Base-by-base conservation (phyloP, 2,329 filamentous ascomycete species). In the Domatiomyces catenatus region DNA sequence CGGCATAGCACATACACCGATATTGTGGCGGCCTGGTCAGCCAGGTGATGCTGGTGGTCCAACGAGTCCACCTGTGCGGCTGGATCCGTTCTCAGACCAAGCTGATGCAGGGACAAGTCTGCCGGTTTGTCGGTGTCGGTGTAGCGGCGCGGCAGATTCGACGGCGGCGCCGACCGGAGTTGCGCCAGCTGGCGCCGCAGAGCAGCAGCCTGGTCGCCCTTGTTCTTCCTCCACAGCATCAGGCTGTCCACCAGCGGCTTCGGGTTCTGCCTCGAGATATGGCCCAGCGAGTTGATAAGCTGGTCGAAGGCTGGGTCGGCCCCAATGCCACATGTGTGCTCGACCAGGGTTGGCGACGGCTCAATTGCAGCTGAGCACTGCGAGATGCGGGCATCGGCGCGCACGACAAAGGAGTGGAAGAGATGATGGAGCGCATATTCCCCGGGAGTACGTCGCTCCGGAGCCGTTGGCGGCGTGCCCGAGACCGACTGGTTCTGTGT, bases 391-490 rank as follows among this genome's bases (percentile, higher is more conserved):
- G 92, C 86, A 66, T 98, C 92, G n/a, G 92, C 92, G 64, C 93
- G 86, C 15, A 85, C 84, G 62, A 96, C 92, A 68, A 98, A 98
- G 54, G 89, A 88, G 58, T 92, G 96, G 68, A 96, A 95, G 44
- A 98, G 73, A 60, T 96, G 90, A 67, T 96, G 90, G 54, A 98
- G 73, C 18, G 92, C 92, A 76, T 94, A 96, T 71, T 98, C 92
- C 50, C 88, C 89, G n/a, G 95, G 89, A 0, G 89, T 95, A 67
- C 90, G 94, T 12, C 3, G 32, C 32, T 39, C 32, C 57, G 84
- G 79, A 56, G 94, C 86, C 49, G 83, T 74, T 49, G 74, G 70
- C 60, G 83, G 79, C 50, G 75, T 77, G 36, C 85, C 90, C 15
- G 85, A 86, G 59, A 26, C 17, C n/a, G 45, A 47, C 26, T 47